phyloP scores from a whole-genome alignment of 2,329 filamentous ascomycete genomes.

The Ustulina deusta region DNA sequence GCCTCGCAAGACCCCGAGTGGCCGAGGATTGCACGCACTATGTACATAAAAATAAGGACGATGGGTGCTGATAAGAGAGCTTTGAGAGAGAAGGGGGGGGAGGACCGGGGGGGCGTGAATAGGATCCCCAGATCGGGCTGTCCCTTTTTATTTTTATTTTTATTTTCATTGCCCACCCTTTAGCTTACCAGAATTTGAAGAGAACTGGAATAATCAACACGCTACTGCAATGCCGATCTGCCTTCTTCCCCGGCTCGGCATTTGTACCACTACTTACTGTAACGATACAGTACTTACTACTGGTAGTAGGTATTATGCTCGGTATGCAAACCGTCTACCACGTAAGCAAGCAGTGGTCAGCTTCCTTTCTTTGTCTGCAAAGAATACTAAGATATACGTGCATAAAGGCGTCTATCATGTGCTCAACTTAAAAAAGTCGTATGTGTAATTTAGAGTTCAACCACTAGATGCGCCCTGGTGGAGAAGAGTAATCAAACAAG shows the following conservation, averaged over 20 bases:
- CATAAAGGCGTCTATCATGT: too few species aligned
- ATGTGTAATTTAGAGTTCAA: too few species aligned
- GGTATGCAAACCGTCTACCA: background rate
- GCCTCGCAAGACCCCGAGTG: background rate
- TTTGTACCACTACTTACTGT: background rate
- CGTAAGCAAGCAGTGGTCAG: background rate
- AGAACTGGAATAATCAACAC: background rate
- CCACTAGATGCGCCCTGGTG: too few species aligned
- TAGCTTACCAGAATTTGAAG: constrained; percentile 3
- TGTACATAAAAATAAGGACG: background rate
- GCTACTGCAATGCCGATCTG: constrained; percentile 27
- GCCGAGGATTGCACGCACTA: constrained; percentile 1
- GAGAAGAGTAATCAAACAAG: too few species aligned
- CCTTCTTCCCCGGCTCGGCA: constrained; percentile 33
- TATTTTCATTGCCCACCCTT: background rate
- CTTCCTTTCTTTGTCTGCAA: too few species aligned
- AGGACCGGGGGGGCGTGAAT: too few species aligned
- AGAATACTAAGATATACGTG: too few species aligned
- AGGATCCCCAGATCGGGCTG: constrained; percentile 13
- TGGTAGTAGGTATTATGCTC: too few species aligned
- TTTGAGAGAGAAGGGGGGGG: too few species aligned
- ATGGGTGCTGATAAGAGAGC: too few species aligned
- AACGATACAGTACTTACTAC: background rate
- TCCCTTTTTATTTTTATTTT: background rate
- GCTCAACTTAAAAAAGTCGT: too few species aligned